These are phyloP conservation scores for Coemansia erecta DNA, from an alignment of 192 early-diverging fungal species.

Conservation along the genomic window DNA sequence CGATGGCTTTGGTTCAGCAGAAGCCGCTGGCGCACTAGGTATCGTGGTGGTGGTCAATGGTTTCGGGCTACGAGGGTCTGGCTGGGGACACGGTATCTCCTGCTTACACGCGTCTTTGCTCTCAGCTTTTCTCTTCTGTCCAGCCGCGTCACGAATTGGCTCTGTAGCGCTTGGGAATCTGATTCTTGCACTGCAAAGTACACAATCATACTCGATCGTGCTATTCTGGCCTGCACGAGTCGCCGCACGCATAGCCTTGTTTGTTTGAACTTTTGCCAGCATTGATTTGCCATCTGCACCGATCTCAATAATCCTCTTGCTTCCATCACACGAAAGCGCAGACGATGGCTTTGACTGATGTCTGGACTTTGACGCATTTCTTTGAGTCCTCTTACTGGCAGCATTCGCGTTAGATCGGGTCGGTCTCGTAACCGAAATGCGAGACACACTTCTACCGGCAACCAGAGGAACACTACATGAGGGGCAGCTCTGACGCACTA, in stretches of 20 bases:
- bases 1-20: no score
- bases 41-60: neutral
- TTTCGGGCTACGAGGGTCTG: neutral
- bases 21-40: no score
- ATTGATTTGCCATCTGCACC: no score
- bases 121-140: slow-evolving; percentile 6
- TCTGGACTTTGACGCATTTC: no score
- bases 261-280: no score
- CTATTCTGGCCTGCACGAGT: neutral
- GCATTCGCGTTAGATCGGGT: neutral
- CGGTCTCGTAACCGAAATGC: slow-evolving; percentile 21
- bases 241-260: no score
- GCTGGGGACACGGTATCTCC: neutral
- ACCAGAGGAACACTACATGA: slow-evolving; percentile 42
- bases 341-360: no score
- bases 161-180: slow-evolving; percentile 31
- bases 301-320: no score
- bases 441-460: slow-evolving; percentile 33
- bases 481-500: slow-evolving; percentile 30
- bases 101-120: no score
- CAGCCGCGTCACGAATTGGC: slow-evolving; percentile 16
- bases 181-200: slow-evolving; percentile 24
- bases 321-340: no score
- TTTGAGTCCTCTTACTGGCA: no score
- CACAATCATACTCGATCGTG: slow-evolving; percentile 26